A percentile compares a stretch with the other conserved stretches of the same genome.
Conservation (phyloP, 257 asterid genomes). For the Voacanga thouarsii region DNA sequence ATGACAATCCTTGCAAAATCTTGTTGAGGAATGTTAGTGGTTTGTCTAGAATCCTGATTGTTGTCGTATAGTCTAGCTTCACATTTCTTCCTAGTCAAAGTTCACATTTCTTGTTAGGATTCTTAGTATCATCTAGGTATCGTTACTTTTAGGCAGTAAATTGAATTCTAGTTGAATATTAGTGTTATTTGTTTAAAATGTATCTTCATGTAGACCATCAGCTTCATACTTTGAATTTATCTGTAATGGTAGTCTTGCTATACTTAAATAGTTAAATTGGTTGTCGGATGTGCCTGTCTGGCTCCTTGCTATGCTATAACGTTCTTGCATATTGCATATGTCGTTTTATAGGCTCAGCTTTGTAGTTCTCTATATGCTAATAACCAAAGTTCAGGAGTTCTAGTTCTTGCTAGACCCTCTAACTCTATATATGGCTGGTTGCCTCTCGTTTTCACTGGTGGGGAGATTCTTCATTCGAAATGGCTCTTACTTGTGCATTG, state of each 20-base stretch:
- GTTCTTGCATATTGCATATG: too few relatives aligned
- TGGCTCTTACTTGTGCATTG: too few relatives aligned
- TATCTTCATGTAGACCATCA: background rate
- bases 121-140: background rate
- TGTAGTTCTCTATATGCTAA: background rate
- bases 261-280: background rate
- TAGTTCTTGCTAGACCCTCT: too few relatives aligned
- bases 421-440: background rate
- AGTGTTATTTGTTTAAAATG: background rate
- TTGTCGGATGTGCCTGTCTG: background rate
- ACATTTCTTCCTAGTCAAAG: background rate
- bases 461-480: background rate
- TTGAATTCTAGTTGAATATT: background rate
- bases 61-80: background rate
- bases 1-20: conserved; percentile 30
- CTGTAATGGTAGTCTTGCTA: background rate
- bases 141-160: background rate
- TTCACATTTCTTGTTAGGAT: background rate
- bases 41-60: background rate
- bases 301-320: too few relatives aligned
- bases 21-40: background rate
- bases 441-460: background rate
- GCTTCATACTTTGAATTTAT: background rate
- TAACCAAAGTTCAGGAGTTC: background rate
- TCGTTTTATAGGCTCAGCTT: background rate